phyloP scores from a whole-genome alignment of 345 rosid species.

The Eucalyptus cloeziana region DNA sequence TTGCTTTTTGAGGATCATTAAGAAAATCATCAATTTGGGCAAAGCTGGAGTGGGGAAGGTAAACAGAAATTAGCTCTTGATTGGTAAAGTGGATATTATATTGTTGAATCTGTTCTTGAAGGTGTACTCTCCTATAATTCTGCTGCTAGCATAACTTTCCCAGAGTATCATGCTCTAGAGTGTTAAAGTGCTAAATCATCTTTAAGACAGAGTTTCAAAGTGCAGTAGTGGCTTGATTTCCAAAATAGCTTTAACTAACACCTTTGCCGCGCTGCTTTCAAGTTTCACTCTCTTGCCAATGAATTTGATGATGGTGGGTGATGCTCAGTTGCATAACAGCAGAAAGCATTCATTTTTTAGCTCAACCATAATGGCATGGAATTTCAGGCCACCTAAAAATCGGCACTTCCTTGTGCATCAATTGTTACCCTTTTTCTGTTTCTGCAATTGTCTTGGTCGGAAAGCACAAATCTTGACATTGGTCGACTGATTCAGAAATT shows the following conservation, averaged over 20 bases:
- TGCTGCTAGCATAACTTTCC: background rate
- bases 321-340: background rate
- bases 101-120: background rate
- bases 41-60: background rate
- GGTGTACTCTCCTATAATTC: background rate
- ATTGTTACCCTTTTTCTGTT: background rate
- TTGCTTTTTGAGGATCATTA: background rate
- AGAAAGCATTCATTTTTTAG: background rate
- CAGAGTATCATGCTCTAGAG: background rate
- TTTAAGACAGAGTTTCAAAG: background rate
- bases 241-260: background rate
- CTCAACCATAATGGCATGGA: background rate
- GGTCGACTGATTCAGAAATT: background rate
- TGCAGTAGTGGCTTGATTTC: background rate
- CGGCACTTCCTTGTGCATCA: background rate
- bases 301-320: background rate
- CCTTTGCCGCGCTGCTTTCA: background rate
- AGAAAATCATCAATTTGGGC: background rate
- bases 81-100: background rate
- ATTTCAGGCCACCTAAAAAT: background rate
- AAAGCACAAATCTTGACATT: background rate
- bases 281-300: background rate
- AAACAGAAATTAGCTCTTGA: background rate
- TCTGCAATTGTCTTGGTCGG: background rate
- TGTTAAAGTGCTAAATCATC: background rate